Percentiles rank a stretch among this genome's conserved stretches.
Conservation (phyloP, 441 rosid species). For the Theobroma grandiflorum region DNA sequence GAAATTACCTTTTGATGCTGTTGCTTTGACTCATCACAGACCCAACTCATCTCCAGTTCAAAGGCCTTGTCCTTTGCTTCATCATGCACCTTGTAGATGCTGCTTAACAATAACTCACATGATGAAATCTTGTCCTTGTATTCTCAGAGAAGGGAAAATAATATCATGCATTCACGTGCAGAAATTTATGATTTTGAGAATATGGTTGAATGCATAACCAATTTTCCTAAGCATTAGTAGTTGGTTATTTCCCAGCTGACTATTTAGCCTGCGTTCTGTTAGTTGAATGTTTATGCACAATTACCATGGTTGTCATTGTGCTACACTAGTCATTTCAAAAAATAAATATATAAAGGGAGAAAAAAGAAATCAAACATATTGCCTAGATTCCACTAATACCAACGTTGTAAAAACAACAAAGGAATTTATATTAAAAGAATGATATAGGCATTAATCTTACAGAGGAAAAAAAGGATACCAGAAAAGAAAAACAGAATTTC, state of each 20-base stretch:
- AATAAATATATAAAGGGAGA: background rate
- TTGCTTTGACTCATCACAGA: conserved; percentile 88
- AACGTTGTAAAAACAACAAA: background rate
- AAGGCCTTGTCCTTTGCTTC: conserved; percentile 99
- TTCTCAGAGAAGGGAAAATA: background rate
- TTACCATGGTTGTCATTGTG: background rate
- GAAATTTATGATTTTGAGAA: background rate
- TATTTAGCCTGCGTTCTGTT: background rate
- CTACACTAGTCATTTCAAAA: background rate
- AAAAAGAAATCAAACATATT: background rate
- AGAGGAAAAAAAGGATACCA: background rate
- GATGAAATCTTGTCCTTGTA: conserved; percentile 18
- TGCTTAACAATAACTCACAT: conserved; percentile 39
- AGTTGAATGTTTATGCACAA: background rate
- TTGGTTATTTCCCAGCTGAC: background rate
- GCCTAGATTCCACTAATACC: background rate
- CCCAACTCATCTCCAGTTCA: conserved; percentile 97
- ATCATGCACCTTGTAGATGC: conserved; percentile 94
- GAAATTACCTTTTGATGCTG: conserved; percentile 84
- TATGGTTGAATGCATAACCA: background rate
- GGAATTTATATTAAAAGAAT: background rate
- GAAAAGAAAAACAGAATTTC: background rate
- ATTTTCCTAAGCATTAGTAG: background rate
- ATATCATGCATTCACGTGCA: background rate
- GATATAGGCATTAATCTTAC: background rate